Evolutionary conservation across 2,329 filamentous ascomycete genomes (phyloP), one percentile per base, ranked within the genome.

Genomic region (Chaetothyriales sp.): DNA sequence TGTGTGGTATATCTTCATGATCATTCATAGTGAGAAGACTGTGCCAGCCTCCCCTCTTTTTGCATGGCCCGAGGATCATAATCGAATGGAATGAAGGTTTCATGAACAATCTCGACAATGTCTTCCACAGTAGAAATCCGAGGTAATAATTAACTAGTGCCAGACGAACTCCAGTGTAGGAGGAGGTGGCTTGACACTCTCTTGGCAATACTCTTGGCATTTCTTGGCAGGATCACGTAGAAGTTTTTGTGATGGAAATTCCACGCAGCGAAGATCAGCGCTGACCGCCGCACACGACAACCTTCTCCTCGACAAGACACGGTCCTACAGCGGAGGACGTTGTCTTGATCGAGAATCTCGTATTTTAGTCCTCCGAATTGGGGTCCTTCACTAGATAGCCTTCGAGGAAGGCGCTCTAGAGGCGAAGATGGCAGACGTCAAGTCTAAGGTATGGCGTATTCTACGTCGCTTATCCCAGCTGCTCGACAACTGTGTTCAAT

Each of bases 371-470:
- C 37, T 40, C 43, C 68, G 67, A 69, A 68, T 70, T 72, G 69
- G 63, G 65, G 70, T 67, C 67, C 70, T 71, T 70, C 54, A 58
- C 68, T 64, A 65, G 66, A 66, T 65, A 68, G 70, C 72, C 73
- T 73, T 70, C 66, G 62, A 65, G 70, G 72, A 73, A 74, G 72
- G 71, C 70, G 65, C 66, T 66, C 64, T 64, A 68, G 64, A 64
- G 64, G 65, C 66, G 69, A 71, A 66, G 71, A 74, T 74, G 72
- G 62, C 68, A 63, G 72, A 74, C 69, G 70, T 75, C 67, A 71
- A 71, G 69, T 73, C 70, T 62, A 73, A 74, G 71, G 72, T 74
- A 68, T 62, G 70, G 59, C 44, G 51, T 47, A 46, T 40, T 48
- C 46, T 49, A 33, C 33, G n/a, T 46, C 48, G 18, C 18, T 18